Percentiles rank a stretch among this genome's conserved stretches.
phyloP scores from a whole-genome alignment of 495 filamentous ascomycete species.

The Daldinia vernicosa region DNA sequence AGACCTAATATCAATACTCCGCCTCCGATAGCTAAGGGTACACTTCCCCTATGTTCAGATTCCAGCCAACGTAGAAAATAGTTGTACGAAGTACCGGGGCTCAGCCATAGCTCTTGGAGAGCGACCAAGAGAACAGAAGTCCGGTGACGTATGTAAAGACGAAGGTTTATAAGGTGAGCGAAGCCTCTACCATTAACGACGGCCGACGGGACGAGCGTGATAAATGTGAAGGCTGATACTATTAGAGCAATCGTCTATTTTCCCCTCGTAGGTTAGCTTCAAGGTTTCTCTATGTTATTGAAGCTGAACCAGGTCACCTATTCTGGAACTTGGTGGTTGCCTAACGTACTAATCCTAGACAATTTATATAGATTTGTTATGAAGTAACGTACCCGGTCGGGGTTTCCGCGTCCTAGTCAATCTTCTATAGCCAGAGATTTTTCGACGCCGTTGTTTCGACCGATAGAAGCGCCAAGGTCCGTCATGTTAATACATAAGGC shows the following conservation, averaged over 20 bases:
- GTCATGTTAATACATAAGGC: too few relatives aligned
- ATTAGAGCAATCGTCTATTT: slow-evolving; percentile 69
- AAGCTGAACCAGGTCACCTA: too few relatives aligned
- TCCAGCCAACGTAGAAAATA: slow-evolving; percentile 49
- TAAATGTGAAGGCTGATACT: slow-evolving; percentile 48
- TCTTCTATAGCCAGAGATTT: too few relatives aligned
- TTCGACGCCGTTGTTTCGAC: too few relatives aligned
- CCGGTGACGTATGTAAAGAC: slow-evolving; percentile 57
- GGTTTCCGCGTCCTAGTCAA: too few relatives aligned
- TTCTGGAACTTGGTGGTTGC: too few relatives aligned
- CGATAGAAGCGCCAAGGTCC: too few relatives aligned
- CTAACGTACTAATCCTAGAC: too few relatives aligned
- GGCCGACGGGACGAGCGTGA: slow-evolving; percentile 39
- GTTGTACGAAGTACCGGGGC: slow-evolving; percentile 36
- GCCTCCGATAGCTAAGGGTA: slow-evolving; percentile 17
- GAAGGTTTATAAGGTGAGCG: slow-evolving; percentile 59
- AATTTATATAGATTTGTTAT: too few relatives aligned
- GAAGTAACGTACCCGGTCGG: too few relatives aligned
- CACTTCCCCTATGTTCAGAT: slow-evolving; percentile 47
- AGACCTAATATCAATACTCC: too few relatives aligned
- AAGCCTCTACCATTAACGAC: slow-evolving; percentile 42
- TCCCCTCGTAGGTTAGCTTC: slow-evolving; percentile 47
- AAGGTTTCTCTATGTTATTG: neutral
- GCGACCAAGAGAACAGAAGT: slow-evolving; percentile 49
- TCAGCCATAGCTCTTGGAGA: slow-evolving; percentile 50